Evolutionary conservation across 768 basidiomycete genomes (phyloP), one percentile per base, ranked within the genome.

Genomic region (Pisolithus marmoratus): DNA sequence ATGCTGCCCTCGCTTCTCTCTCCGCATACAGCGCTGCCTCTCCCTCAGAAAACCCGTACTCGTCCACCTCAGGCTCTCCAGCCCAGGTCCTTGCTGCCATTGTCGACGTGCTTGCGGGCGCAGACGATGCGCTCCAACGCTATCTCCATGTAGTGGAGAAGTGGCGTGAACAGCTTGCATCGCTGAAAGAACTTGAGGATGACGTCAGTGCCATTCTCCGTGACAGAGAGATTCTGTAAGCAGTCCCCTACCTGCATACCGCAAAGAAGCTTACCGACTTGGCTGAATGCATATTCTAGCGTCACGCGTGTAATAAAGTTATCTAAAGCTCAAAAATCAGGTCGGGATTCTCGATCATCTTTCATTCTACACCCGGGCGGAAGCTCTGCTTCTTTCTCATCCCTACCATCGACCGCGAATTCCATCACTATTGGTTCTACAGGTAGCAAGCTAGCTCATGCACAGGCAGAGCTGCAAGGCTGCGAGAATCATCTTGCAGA

Each of bases 221-320:
- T 5, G 90, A 92, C 66, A 72, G 87, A 42, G 89, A 92, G 59
- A 92, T 93, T 56, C 74, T 91, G 90, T 90, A 55, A 61, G 86
- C 76, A 11, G 42, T 45, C 6, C 44, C 43, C 9, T 20, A 38
- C 34, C 27, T 36, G 5, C 12, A 34, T 5, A 9, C 29, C 29
- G 3, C 8, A 15, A 23, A 41, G 5, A 41, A 23, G 43, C 24
- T 20, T n/a, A 5, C 44, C 40, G 41, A 11, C 43, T 45, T 17
- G 41, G 24, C 48, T 23, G 24, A 34, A 42, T 4, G 46, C 11
- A 22, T 50, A 31, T 23, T 6, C 7, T 55, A 92, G 89, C 2
- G 84, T 91, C 19, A 89, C 84, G 2, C 80, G 89, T 8, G 77
- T 91, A 45, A 81, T 91, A 59, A 91, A 91, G 60, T 82, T 80